Base-by-base conservation (phyloP, 179 eudicot genomes). In the Corrigiola litoralis region DNA sequence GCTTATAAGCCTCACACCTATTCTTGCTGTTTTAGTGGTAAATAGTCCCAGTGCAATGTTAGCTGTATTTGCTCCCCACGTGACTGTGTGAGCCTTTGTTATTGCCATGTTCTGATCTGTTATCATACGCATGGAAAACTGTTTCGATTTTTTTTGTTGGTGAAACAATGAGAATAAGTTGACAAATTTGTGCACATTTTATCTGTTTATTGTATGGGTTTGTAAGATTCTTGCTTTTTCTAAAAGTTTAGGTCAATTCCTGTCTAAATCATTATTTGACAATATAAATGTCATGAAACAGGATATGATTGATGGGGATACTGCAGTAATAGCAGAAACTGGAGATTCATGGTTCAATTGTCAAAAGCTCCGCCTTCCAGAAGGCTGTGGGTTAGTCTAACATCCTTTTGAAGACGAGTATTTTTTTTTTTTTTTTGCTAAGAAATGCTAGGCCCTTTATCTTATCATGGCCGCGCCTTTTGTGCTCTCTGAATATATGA, bases 321-420 rank as follows among this genome's bases (percentile, higher is more conserved):
- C 68, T 5, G 89, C 92, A 31, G 87, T 88, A 6, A 88, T 88
- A 61, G 83, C 96, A 23, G 92, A 88, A 72, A 88, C 96, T 20
- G 96, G 92, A 23, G 96, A 88, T 58, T 88, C 92, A 4, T 88
- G 96, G 96, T 88, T 88, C 72, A 88, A 86, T 63, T 88, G 96
- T 79, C 95, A 85, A 61, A 88, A 88, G 77, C 87, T 88, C 42
- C 76, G 67, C 11, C 89, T 86, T 56, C 95, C 96, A 24, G 85
- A 88, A 76, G 88, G 85, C 64, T 88, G 96, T 71, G 86, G 92
- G 96, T 85, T 73, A 79, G 81, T 67, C n/a, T 20, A 34, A 44
- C 6, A 4, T 40, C 9, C 34, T 55, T 37, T 13, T 21, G 9
- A 8, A 42, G 25, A 14, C 23, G 6, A 31, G 14, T 14, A 6